Evolutionary conservation across 768 basidiomycete genomes (phyloP).

Genomic region (Vararia minispora): DNA sequence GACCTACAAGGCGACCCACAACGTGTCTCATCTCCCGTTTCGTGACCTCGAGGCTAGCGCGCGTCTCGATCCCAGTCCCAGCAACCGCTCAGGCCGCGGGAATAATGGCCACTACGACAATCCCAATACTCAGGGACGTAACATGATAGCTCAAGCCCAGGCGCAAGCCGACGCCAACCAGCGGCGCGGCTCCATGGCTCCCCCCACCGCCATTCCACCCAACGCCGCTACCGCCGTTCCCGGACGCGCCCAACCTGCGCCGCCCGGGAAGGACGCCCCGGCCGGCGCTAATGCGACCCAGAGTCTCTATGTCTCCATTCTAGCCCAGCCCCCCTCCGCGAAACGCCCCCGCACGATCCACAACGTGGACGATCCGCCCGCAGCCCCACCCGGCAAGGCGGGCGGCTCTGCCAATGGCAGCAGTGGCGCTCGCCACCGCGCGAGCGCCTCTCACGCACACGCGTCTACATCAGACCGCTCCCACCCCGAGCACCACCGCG

Average conservation of each 20-base stretch:
- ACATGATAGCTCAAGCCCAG: conserved; percentile 27
- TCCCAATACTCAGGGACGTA: conserved; percentile 38
- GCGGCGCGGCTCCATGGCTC: conserved; percentile 34
- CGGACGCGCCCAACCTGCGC: conserved; percentile 6
- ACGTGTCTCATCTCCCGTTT: conserved; percentile 52
- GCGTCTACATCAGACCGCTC: conserved; percentile 1
- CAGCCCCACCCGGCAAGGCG: conserved; percentile 35
- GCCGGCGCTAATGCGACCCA: conserved; percentile 32
- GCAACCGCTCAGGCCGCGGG: conserved; percentile 15
- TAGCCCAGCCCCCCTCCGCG: conserved; percentile 64
- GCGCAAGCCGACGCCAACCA: conserved; percentile 4
- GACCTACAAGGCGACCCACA: conserved; percentile 73
- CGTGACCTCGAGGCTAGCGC: conserved; percentile 62
- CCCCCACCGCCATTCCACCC: conserved; percentile 22
- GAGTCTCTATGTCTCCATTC: conserved; percentile 63
- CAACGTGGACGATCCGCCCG: conserved; percentile 59
- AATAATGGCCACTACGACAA: conserved; percentile 41
- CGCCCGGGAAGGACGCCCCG: conserved; percentile 17
- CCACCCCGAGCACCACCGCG: conserved; percentile 6
- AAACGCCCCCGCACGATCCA: conserved; percentile 75
- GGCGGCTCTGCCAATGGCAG: conserved; percentile 14
- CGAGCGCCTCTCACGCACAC: conserved; percentile 13
- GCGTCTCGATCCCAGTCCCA: conserved; percentile 26
- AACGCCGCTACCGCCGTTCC: conserved; percentile 5
- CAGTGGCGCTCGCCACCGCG: conserved; percentile 13